Evolutionary conservation across 176 grass and related monocot genomes (phyloP), one percentile per base, ranked within the genome.

Genomic region (Aegilops bicornis): DNA sequence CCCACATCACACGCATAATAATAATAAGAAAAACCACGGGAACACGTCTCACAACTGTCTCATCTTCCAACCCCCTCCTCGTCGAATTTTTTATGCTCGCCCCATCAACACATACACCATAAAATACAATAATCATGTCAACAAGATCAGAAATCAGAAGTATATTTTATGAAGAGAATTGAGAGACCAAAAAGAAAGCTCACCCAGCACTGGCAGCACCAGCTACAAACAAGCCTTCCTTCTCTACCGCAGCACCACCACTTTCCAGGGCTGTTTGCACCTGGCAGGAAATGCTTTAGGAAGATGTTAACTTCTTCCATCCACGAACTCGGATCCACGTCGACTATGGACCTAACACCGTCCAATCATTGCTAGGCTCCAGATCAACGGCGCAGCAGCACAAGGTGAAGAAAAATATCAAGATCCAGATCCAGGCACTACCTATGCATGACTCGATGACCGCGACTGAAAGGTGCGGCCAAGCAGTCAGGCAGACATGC

Each of bases 41-140:
- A 60, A 35, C 82, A 81, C 62, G 75, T 43, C 80, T 83, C 80
- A 22, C 43, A 88, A 23, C 71, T 85, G 90, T 82, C 82, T 67
- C 52, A 45, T 36, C 90, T 85, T 91, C 56, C 47, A 73, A 56
- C 71, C 23, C 25, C 71, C 66, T 69, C 66, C 64, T 82, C 78
- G 69, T 27, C 52, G 8, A 39, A 2, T 91, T 81, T 85, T 88
- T 12, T 88, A 70, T 42, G 2, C 69, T 22, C 30, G 77, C 59
- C 60, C 64, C 43, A 63, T 84, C 67, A 69, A 33, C 43, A 84
- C 27, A 43, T 64, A 48, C 30, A 68, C n/a, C 31, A 75, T 67
- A 69, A 68, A 39, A 66, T 68, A 86, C 59, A 86, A 23, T 25
- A 5, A 4, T 69, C 64, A 78, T 13, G 63, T 29, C 15, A 54